phyloP scores from a whole-genome alignment of 2,329 filamentous ascomycete species.

The Zymoseptoria passerinii region DNA sequence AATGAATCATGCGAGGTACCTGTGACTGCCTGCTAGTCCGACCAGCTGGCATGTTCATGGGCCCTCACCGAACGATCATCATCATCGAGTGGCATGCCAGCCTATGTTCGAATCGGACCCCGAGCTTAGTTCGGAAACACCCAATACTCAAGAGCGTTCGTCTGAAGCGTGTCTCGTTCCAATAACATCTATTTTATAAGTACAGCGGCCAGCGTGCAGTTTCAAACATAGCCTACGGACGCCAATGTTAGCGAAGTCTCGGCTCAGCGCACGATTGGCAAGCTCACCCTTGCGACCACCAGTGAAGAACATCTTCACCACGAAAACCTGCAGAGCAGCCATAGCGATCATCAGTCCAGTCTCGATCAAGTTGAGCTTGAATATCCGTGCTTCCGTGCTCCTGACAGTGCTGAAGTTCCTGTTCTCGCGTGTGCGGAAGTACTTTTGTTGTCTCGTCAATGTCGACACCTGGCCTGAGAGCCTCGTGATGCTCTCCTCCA shows the following conservation, averaged over 20 bases:
- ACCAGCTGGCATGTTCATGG: too few relatives aligned
- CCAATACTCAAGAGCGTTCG: too few relatives aligned
- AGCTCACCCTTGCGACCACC: conserved; percentile 56
- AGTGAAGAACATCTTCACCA: conserved; percentile 98
- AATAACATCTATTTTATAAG: not conserved
- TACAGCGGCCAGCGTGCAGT: conserved; percentile 8
- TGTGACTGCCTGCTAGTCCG: too few relatives aligned
- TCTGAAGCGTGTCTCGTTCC: not conserved
- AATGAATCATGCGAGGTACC: too few relatives aligned
- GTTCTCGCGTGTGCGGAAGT: conserved; percentile 98
- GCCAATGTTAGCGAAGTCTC: not conserved
- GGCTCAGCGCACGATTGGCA: not conserved
- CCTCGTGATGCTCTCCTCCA: conserved; percentile 95
- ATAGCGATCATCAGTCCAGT: conserved; percentile 85
- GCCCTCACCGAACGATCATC: too few relatives aligned
- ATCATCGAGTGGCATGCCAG: too few relatives aligned
- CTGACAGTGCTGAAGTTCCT: conserved; percentile 96
- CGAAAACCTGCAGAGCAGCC: conserved; percentile 92
- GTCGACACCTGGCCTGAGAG: conserved; percentile 87
- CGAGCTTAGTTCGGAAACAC: too few relatives aligned
- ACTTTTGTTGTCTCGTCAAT: conserved; percentile 95
- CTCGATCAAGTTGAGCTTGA: conserved; percentile 96
- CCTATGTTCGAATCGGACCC: too few relatives aligned
- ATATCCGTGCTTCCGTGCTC: conserved; percentile 90
- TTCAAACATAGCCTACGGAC: conserved; percentile 16